Conservation (phyloP, 1,284 basidiomycete genomes). For the Erythrobasidium hasegawianum region DNA sequence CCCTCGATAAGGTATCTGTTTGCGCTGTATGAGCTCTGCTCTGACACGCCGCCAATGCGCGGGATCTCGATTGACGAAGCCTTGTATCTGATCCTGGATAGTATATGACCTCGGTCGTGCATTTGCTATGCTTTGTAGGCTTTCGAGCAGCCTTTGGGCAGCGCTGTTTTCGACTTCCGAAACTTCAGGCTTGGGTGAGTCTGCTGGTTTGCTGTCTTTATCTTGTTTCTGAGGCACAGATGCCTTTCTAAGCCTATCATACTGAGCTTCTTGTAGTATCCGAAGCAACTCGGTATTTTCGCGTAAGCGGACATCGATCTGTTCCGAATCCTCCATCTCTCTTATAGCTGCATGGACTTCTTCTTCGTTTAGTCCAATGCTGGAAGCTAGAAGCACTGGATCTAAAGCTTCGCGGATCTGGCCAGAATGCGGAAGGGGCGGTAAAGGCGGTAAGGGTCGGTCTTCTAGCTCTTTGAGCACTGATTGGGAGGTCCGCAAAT, state of each 20-base stretch:
- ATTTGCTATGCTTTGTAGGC: slow-evolving; percentile 12
- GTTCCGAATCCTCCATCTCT: slow-evolving; percentile 13
- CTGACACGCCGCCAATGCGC: no score
- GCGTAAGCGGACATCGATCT: slow-evolving; percentile 15
- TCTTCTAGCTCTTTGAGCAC: slow-evolving; percentile 9
- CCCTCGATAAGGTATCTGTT: no score
- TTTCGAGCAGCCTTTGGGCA: slow-evolving; percentile 11
- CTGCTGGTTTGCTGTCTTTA: neutral
- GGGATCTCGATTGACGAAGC: neutral
- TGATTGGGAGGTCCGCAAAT: neutral
- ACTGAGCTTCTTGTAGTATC: slow-evolving; percentile 29
- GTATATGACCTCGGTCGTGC: slow-evolving; percentile 14
- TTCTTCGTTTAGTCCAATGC: neutral
- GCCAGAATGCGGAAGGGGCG: neutral
- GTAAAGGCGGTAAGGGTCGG: slow-evolving; percentile 16
- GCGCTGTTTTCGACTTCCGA: slow-evolving; percentile 7
- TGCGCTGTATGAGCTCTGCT: no score
- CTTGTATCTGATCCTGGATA: neutral
- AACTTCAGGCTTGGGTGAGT: neutral
- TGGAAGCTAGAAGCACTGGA: slow-evolving; percentile 8
- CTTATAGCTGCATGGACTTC: slow-evolving; percentile 2
- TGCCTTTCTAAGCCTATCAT: neutral
- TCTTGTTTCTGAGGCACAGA: neutral
- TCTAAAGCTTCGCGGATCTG: slow-evolving; percentile 4
- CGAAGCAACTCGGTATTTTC: slow-evolving; percentile 23